These are phyloP conservation scores for Fraxinus sp. DNA, from an alignment of 305 asterid species.

Conservation along the genomic window DNA sequence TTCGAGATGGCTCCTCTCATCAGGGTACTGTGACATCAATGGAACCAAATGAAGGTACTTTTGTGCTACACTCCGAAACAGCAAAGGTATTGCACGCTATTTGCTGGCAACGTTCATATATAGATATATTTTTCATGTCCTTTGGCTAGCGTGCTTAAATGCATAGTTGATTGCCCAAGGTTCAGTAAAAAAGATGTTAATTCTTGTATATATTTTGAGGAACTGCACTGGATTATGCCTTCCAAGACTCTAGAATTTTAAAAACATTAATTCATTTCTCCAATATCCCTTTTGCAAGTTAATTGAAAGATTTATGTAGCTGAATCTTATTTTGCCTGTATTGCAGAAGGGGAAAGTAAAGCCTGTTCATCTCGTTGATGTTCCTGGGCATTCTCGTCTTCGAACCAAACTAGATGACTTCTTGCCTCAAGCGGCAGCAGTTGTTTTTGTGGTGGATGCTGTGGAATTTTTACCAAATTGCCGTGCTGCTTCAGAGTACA, in stretches of 20 bases:
- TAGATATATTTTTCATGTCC: neutral
- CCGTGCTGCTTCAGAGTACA: conserved; percentile 80
- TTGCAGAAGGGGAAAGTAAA: conserved; percentile 59
- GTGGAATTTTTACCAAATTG: conserved; percentile 76
- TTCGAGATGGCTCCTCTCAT: conserved; percentile 80
- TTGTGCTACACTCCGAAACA: conserved; percentile 60
- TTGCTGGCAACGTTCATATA: neutral
- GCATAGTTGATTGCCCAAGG: neutral
- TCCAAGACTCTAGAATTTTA: neutral
- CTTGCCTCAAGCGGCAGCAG: conserved; percentile 71
- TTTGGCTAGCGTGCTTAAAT: conserved; percentile 6
- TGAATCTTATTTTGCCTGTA: conserved; percentile 10
- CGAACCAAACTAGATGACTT: conserved; percentile 65
- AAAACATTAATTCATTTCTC: neutral
- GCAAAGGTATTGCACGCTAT: conserved; percentile 46
- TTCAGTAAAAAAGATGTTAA: neutral
- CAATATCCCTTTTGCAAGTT: neutral
- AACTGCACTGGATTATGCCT: neutral
- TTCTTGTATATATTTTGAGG: conserved; percentile 8
- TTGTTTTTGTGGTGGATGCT: conserved; percentile 81
- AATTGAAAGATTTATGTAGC: neutral
- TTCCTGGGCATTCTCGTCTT: conserved; percentile 83
- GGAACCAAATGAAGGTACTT: conserved; percentile 75
- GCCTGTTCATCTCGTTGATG: conserved; percentile 70
- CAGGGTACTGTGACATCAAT: conserved; percentile 77